Evolutionary conservation across 345 rosid species (phyloP).

Genomic region (Gossypium turneri): DNA sequence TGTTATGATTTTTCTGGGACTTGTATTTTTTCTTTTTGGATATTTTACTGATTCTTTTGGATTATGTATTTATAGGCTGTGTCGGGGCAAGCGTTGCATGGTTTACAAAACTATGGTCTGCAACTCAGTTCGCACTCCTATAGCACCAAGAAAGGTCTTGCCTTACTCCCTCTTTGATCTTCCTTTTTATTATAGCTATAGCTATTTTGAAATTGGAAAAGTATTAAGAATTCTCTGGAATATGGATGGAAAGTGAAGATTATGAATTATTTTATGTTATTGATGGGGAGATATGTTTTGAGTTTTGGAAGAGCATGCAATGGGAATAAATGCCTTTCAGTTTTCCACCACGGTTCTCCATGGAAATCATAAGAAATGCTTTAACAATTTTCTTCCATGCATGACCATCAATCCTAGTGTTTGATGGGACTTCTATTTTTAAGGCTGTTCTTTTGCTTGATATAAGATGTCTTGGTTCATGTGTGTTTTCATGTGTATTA

Average conservation of each 20-base stretch:
- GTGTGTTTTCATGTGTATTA: slow-evolving; percentile 12
- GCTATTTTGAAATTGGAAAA: not conserved
- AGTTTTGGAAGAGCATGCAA: not conserved
- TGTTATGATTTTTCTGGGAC: not conserved
- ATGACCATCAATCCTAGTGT: not conserved
- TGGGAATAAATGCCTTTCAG: not conserved
- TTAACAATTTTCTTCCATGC: not conserved
- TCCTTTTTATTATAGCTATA: not conserved
- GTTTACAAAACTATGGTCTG: slow-evolving; percentile 38
- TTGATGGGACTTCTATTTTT: slow-evolving; percentile 1
- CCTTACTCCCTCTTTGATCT: not conserved
- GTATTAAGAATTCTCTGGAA: not conserved
- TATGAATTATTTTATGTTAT: not conserved
- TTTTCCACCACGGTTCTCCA: not conserved
- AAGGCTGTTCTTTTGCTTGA: not conserved
- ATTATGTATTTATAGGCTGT: slow-evolving; percentile 37
- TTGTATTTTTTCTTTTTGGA: not conserved
- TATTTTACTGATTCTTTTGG: not conserved
- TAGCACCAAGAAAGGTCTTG: slow-evolving; percentile 54
- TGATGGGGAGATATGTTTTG: not conserved
- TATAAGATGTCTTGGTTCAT: not conserved
- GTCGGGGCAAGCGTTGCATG: slow-evolving; percentile 52
- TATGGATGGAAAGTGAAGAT: not conserved
- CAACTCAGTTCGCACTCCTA: slow-evolving; percentile 47
- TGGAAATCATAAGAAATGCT: not conserved